Percentiles rank a stretch among this genome's conserved stretches.
Conservation (phyloP, 2,329 filamentous ascomycete species). For the Trematosphaeria pertusa region DNA sequence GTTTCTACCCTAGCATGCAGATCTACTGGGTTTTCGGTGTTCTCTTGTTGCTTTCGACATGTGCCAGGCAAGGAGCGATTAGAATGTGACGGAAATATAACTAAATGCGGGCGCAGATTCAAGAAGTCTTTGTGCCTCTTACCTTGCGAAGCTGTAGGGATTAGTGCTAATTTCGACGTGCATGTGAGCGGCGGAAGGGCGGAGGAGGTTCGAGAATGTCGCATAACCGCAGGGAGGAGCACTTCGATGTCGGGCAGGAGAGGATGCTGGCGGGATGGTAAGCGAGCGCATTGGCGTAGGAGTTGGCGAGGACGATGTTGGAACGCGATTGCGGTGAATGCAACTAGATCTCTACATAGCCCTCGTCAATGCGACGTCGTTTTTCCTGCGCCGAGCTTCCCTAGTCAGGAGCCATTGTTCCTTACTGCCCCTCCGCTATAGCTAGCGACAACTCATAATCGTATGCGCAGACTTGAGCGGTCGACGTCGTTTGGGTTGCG, state of each 20-base stretch:
- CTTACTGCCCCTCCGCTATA: neutral
- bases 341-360: constrained; percentile 2
- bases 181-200: constrained; percentile 10
- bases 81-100: no score
- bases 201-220: constrained; percentile 7
- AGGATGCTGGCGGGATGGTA: constrained; percentile 4
- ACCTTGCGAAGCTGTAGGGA: no score
- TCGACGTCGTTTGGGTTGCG: constrained; percentile 1
- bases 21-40: no score
- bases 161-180: constrained; percentile 9
- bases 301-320: constrained; percentile 1
- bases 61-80: no score
- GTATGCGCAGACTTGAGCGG: constrained; percentile 2
- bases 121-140: no score
- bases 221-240: constrained; percentile 3
- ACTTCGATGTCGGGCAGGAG: constrained; percentile 1
- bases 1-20: no score
- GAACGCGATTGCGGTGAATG: neutral
- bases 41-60: no score
- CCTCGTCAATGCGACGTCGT: no score
- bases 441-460: constrained; percentile 2
- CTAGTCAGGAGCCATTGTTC: no score
- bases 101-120: no score
- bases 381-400: no score
- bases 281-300: constrained; percentile 1